Conservation (phyloP, 495 filamentous ascomycete species). For the Trichoderma gamsii region DNA sequence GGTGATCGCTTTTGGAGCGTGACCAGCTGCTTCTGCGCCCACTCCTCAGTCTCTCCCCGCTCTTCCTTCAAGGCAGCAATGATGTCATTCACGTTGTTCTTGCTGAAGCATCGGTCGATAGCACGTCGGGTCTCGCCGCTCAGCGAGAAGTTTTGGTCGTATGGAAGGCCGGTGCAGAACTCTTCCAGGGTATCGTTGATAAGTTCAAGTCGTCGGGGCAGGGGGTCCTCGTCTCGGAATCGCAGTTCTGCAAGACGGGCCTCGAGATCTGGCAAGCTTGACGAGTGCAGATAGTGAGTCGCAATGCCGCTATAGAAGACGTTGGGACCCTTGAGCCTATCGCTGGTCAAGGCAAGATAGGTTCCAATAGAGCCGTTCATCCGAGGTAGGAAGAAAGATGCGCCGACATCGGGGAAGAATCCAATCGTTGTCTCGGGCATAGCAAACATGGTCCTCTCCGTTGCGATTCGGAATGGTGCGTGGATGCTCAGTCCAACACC, state of each 20-base stretch:
- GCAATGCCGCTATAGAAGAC: slow-evolving; percentile 79
- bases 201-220: slow-evolving; percentile 55
- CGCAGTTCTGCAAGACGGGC: slow-evolving; percentile 79
- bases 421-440: slow-evolving; percentile 99
- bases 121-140: slow-evolving; percentile 60
- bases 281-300: slow-evolving; percentile 92
- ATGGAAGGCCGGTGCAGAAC: slow-evolving; percentile 74
- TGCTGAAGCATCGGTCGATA: slow-evolving; percentile 78
- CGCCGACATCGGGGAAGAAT: slow-evolving; percentile 97
- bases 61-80: slow-evolving; percentile 59
- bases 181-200: slow-evolving; percentile 89
- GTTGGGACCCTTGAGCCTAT: slow-evolving; percentile 71
- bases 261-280: slow-evolving; percentile 70
- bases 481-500: slow-evolving; percentile 92
- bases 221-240: slow-evolving; percentile 66
- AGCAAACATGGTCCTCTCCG: slow-evolving; percentile 88
- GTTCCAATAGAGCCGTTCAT: slow-evolving; percentile 79
- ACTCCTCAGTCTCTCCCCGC: slow-evolving; percentile 44
- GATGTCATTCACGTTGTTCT: slow-evolving; percentile 63
- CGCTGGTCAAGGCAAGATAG: slow-evolving; percentile 86
- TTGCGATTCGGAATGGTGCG: slow-evolving; percentile 92
- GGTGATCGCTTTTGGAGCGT: slow-evolving; percentile 72
- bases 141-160: slow-evolving; percentile 58
- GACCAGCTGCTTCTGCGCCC: slow-evolving; percentile 68
- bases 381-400: slow-evolving; percentile 86